Percentiles rank a stretch among this genome's conserved stretches.
These are phyloP conservation scores for Astrothelium subdiscretum DNA, from an alignment of 495 filamentous ascomycete species.

Conservation along the genomic window DNA sequence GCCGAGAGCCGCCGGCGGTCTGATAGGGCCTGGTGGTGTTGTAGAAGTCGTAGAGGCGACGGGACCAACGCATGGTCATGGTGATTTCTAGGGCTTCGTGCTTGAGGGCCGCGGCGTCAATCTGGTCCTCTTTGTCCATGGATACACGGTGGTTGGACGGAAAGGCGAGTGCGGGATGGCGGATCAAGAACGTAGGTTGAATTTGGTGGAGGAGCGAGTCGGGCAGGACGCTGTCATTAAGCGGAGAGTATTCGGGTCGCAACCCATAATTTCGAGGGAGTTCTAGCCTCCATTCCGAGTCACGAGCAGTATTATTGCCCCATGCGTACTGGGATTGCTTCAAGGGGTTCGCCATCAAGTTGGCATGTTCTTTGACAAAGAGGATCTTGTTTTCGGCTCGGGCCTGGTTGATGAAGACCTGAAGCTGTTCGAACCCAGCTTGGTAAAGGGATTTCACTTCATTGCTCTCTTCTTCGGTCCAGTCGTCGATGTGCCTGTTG, in stretches of 20 bases:
- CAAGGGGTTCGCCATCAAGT: constrained; percentile 14
- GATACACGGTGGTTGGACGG: constrained; percentile 30
- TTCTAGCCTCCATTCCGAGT: constrained; percentile 4
- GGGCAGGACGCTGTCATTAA: constrained; percentile 30
- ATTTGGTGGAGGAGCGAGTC: constrained; percentile 30
- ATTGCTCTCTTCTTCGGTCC: constrained; percentile 19
- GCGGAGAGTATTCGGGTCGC: constrained; percentile 13
- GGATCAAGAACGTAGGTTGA: constrained; percentile 32
- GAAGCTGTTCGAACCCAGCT: constrained; percentile 21
- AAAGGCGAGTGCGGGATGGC: constrained; percentile 33
- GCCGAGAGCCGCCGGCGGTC: no score
- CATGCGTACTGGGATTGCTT: constrained; percentile 8
- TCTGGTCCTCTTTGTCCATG: constrained; percentile 10
- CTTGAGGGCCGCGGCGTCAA: constrained; percentile 9
- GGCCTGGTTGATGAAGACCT: constrained; percentile 20
- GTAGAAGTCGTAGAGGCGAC: constrained; percentile 31
- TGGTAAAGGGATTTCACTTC: constrained; percentile 11
- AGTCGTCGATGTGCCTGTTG: constrained; percentile 19
- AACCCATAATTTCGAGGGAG: constrained; percentile 5
- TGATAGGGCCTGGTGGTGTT: neutral
- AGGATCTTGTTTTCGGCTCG: constrained; percentile 17
- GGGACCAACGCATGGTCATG: constrained; percentile 26
- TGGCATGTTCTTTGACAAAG: constrained; percentile 33
- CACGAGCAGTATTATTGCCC: neutral
- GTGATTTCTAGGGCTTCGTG: constrained; percentile 3